Percentiles rank a stretch among this genome's conserved stretches.
phyloP scores from a whole-genome alignment of 2,329 filamentous ascomycete species.

The Metarhizium guizhouense region DNA sequence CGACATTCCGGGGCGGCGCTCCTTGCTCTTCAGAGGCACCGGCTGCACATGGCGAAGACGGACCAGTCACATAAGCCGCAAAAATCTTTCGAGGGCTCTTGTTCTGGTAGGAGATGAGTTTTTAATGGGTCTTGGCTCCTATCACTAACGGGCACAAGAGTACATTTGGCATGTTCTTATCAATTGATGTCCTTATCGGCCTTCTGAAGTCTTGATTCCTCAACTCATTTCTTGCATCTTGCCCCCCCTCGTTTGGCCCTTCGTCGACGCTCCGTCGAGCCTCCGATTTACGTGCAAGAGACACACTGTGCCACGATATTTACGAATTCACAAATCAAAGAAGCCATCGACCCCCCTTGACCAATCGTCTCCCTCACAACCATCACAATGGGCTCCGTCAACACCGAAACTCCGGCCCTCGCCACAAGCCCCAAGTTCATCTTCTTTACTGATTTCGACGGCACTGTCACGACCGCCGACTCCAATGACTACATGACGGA shows the following conservation, averaged over 20 bases:
- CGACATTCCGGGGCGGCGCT: constrained; percentile 5
- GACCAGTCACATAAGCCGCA: constrained; percentile 1
- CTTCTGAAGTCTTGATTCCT: background rate
- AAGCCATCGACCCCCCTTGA: background rate
- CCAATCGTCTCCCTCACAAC: background rate
- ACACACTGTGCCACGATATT: background rate
- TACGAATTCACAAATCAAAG: background rate
- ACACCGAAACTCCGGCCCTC: constrained; percentile 45
- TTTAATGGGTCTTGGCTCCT: too few species aligned
- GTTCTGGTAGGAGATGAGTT: background rate
- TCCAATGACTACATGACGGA: constrained; percentile 72
- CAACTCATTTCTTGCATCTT: background rate
- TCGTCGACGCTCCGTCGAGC: background rate
- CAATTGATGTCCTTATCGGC: constrained; percentile 1
- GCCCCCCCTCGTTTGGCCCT: constrained; percentile 4
- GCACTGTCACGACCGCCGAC: constrained; percentile 74
- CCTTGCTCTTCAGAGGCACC: background rate
- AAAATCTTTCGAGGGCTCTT: background rate
- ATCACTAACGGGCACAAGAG: too few species aligned
- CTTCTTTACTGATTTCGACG: constrained; percentile 99
- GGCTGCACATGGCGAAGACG: background rate
- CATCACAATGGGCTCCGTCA: constrained; percentile 32
- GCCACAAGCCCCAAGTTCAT: constrained; percentile 74
- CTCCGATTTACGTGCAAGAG: background rate
- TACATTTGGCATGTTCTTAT: background rate